Percentiles rank a stretch among this genome's conserved stretches.
phyloP scores from a whole-genome alignment of 495 filamentous ascomycete genomes.

The Hypoxylon rickii region DNA sequence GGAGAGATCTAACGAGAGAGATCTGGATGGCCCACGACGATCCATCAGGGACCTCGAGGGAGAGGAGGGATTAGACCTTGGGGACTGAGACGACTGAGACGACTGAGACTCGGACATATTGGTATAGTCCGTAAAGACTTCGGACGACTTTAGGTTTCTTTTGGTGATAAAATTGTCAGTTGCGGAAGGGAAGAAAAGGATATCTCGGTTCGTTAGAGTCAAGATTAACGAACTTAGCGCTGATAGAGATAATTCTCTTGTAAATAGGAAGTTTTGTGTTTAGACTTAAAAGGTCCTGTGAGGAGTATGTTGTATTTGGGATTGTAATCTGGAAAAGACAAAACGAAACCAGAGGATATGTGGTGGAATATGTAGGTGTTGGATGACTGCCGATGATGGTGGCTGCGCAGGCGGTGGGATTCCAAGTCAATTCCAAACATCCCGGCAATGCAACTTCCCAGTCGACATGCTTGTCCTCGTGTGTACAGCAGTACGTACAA shows the following conservation, averaged over 20 bases:
- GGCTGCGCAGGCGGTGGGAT: constrained; percentile 31
- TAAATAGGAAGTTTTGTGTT: neutral
- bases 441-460: too few relatives aligned
- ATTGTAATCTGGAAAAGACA: constrained; percentile 3
- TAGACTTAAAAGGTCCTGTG: too few relatives aligned
- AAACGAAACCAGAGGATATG: constrained; percentile 4
- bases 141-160: neutral
- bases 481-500: too few relatives aligned
- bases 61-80: constrained; percentile 42
- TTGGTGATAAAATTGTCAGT: too few relatives aligned
- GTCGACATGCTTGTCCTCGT: too few relatives aligned
- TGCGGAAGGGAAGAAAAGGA: too few relatives aligned
- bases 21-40: constrained; percentile 44
- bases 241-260: neutral
- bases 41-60: constrained; percentile 31
- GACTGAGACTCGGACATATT: constrained; percentile 34
- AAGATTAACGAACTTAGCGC: too few relatives aligned
- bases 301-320: constrained; percentile 5
- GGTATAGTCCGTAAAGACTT: neutral
- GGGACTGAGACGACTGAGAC: constrained; percentile 38
- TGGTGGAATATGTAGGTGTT: constrained; percentile 31
- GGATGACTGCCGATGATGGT: neutral
- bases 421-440: neutral
- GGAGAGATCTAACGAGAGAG: constrained; percentile 80
- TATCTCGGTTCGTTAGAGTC: too few relatives aligned